These are phyloP conservation scores for Penicillium robsamsonii DNA, from an alignment of 495 filamentous ascomycete species.

Conservation along the genomic window DNA sequence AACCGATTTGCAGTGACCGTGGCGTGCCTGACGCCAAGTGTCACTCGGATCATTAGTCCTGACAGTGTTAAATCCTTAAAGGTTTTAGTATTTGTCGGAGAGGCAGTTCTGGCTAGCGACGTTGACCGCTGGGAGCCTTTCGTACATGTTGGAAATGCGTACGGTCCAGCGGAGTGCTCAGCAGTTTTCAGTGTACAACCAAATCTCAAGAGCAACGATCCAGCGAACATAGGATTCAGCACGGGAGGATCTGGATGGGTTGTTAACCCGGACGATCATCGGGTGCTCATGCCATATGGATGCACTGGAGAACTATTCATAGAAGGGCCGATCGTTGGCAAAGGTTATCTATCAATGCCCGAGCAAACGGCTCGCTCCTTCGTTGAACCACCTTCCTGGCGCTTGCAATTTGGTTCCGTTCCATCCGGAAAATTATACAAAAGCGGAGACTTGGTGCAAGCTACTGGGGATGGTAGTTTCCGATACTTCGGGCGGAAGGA, in stretches of 20 bases:
- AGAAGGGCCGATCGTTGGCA: background rate
- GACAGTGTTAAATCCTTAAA: too few relatives aligned
- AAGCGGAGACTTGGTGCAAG: background rate
- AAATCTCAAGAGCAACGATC: slow-evolving; percentile 3
- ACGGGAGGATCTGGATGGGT: background rate
- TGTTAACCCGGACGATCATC: background rate
- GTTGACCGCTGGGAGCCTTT: slow-evolving; percentile 27
- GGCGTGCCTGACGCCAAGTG: slow-evolving; percentile 37
- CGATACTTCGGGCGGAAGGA: slow-evolving; percentile 8
- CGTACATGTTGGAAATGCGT: slow-evolving; percentile 43
- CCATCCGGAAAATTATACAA: too few relatives aligned
- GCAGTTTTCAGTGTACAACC: slow-evolving; percentile 24
- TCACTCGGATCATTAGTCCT: too few relatives aligned
- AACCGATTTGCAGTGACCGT: slow-evolving; percentile 24
- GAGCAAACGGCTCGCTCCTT: background rate
- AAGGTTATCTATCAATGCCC: background rate
- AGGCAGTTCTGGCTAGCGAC: slow-evolving; percentile 37
- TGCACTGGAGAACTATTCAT: background rate
- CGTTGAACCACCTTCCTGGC: background rate
- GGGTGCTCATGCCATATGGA: background rate
- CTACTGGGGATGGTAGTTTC: background rate
- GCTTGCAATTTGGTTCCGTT: background rate
- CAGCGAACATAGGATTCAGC: background rate
- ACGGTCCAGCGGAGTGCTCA: slow-evolving; percentile 49
- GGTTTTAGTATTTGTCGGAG: slow-evolving; percentile 39